Conservation (phyloP, 2,329 filamentous ascomycete genomes). For the Elsinoe ampelina region DNA sequence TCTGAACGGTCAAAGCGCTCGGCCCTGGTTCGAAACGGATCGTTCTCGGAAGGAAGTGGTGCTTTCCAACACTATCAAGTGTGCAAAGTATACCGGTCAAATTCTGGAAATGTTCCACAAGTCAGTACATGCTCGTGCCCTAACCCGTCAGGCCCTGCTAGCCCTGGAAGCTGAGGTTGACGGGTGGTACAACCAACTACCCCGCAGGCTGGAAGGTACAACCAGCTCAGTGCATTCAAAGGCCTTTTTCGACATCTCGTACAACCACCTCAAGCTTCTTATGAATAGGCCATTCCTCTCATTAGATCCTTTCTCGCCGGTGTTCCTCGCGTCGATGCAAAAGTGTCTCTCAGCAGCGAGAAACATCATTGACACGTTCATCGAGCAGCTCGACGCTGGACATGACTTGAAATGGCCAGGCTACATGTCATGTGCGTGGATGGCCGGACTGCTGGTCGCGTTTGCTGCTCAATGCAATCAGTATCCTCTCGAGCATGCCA, state of each 20-base stretch:
- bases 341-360: conserved; percentile 24
- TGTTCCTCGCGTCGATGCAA: conserved; percentile 28
- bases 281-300: conserved; percentile 31
- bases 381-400: conserved; percentile 15
- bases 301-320: conserved; percentile 21
- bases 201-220: conserved; percentile 17
- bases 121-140: conserved; percentile 18
- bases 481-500: conserved; percentile 22
- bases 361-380: conserved; percentile 23
- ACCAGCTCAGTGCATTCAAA: conserved; percentile 17
- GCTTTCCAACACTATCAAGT: conserved; percentile 20
- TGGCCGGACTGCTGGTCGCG: conserved; percentile 30
- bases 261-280: conserved; percentile 28
- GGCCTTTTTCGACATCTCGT: conserved; percentile 25
- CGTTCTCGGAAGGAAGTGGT: conserved; percentile 18
- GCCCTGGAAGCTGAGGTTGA: conserved; percentile 21
- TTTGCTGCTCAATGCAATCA: conserved; percentile 27
- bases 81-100: conserved; percentile 19
- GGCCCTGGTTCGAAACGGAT: conserved; percentile 15
- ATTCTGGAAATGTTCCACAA: conserved; percentile 21
- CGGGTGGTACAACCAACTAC: conserved; percentile 21
- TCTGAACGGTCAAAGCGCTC: not conserved
- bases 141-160: conserved; percentile 18
- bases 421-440: conserved; percentile 30
- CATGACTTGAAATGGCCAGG: conserved; percentile 27